A percentile compares a stretch with the other conserved stretches of the same genome.
Evolutionary conservation across 768 basidiomycete genomes (phyloP).

Genomic region (Suillus occidentalis): DNA sequence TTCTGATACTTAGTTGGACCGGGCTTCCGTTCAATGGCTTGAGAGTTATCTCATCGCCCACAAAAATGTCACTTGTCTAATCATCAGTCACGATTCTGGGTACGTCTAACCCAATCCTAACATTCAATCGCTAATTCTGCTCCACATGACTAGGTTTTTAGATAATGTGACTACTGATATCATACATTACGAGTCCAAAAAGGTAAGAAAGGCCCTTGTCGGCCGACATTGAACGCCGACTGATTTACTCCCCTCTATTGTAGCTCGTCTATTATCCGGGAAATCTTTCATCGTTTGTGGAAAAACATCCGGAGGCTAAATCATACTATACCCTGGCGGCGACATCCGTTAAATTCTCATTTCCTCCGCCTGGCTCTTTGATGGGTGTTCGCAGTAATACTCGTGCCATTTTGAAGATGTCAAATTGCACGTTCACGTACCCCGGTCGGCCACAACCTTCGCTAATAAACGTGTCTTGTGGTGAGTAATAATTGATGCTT

Average conservation of each 20-base stretch:
- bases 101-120: slow-evolving; percentile 11
- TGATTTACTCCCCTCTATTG: slow-evolving; percentile 14
- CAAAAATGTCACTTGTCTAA: slow-evolving; percentile 84
- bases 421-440: slow-evolving; percentile 91
- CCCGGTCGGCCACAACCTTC: slow-evolving; percentile 80
- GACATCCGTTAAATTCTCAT: slow-evolving; percentile 90
- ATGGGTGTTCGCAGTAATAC: slow-evolving; percentile 98
- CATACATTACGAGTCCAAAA: slow-evolving; percentile 95
- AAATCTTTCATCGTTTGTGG: slow-evolving; percentile 89
- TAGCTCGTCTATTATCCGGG: slow-evolving; percentile 93
- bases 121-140: slow-evolving; percentile 11
- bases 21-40: slow-evolving; percentile 86
- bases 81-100: slow-evolving; percentile 97
- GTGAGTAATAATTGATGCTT: not conserved
- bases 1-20: slow-evolving; percentile 57
- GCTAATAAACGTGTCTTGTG: slow-evolving; percentile 86
- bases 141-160: slow-evolving; percentile 61
- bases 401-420: slow-evolving; percentile 91
- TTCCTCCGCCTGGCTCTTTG: slow-evolving; percentile 92
- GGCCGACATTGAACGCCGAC: slow-evolving; percentile 16
- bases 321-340: slow-evolving; percentile 97
- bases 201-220: slow-evolving; percentile 42
- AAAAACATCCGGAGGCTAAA: slow-evolving; percentile 87
- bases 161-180: slow-evolving; percentile 96
- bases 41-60: slow-evolving; percentile 84